A percentile compares a stretch with the other conserved stretches of the same genome.
These are phyloP conservation scores for Cinnamomum micranthum DNA, from an alignment of 164 flowering plant genomes.

Conservation along the genomic window DNA sequence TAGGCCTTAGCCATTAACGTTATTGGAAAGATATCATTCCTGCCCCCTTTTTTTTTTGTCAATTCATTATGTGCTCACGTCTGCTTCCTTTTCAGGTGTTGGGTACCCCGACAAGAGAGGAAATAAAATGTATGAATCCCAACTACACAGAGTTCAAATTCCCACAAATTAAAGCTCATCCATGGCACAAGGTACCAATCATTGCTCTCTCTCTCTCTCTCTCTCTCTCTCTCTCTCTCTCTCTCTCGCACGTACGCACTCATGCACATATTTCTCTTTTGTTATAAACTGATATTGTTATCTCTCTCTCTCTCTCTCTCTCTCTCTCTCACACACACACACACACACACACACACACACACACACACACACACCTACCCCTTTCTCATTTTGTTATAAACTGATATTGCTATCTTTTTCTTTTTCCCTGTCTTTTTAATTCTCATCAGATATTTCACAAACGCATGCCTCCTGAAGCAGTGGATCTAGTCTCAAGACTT, in stretches of 20 bases:
- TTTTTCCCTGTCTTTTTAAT: no score
- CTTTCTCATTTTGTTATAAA: not conserved
- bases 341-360: not conserved
- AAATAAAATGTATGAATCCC: conserved; percentile 66
- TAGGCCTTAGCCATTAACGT: not conserved
- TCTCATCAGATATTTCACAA: conserved; percentile 50
- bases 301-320: not conserved
- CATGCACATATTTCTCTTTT: no score
- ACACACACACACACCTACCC: not conserved
- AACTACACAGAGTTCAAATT: conserved; percentile 58
- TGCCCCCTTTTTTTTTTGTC: not conserved
- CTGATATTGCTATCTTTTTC: not conserved
- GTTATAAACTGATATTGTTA: no score
- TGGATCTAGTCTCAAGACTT: conserved; percentile 57
- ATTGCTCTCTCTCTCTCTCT: not conserved
- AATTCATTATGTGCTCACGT: not conserved
- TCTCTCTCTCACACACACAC: not conserved
- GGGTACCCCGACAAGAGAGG: conserved; percentile 68
- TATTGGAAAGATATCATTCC: not conserved
- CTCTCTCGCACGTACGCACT: no score
- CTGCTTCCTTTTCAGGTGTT: conserved; percentile 35
- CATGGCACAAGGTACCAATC: conserved; percentile 63
- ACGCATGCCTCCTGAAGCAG: conserved; percentile 67
- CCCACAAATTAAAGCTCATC: conserved; percentile 57
- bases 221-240: no score